Conservation (phyloP, 768 basidiomycete species). For the Pleurotus giganteus region DNA sequence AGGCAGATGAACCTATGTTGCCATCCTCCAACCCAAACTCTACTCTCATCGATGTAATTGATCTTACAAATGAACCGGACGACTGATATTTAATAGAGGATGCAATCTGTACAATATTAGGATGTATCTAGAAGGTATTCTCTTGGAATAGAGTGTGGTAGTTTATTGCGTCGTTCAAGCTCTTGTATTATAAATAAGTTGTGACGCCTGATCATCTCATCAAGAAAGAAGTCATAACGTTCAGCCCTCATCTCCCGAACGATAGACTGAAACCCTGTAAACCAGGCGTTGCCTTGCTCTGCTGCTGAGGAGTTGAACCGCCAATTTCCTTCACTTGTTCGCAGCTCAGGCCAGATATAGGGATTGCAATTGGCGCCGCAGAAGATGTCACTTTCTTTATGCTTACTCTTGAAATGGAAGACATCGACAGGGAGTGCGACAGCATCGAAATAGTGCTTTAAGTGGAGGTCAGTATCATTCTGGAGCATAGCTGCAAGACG, state of each 20-base stretch:
- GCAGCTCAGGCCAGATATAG: slow-evolving; percentile 33
- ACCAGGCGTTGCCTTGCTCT: slow-evolving; percentile 42
- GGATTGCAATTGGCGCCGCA: slow-evolving; percentile 30
- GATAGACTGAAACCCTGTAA: slow-evolving; percentile 33
- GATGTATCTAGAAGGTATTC: not conserved
- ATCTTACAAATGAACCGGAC: not conserved
- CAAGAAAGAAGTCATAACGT: slow-evolving; percentile 34
- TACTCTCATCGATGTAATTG: not conserved
- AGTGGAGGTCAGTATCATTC: slow-evolving; percentile 12
- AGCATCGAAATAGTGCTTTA: slow-evolving; percentile 17
- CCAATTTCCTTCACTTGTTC: slow-evolving; percentile 26
- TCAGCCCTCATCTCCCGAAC: slow-evolving; percentile 30
- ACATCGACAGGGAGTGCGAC: slow-evolving; percentile 30
- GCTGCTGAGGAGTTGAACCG: slow-evolving; percentile 38
- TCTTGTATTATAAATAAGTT: slow-evolving; percentile 17
- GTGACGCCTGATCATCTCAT: slow-evolving; percentile 32
- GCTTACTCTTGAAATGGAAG: slow-evolving; percentile 34
- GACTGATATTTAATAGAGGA: not conserved
- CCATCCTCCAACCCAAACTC: not conserved
- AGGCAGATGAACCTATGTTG: not conserved
- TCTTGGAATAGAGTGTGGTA: not conserved
- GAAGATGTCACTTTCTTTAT: slow-evolving; percentile 22
- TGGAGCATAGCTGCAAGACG: slow-evolving; percentile 16
- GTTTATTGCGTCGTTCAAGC: not conserved
- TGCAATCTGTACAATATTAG: not conserved